Percentiles rank a stretch among this genome's conserved stretches.
These are phyloP conservation scores for Alloteropsis angusta DNA, from an alignment of 202 grass and related monocot species.

Conservation along the genomic window DNA sequence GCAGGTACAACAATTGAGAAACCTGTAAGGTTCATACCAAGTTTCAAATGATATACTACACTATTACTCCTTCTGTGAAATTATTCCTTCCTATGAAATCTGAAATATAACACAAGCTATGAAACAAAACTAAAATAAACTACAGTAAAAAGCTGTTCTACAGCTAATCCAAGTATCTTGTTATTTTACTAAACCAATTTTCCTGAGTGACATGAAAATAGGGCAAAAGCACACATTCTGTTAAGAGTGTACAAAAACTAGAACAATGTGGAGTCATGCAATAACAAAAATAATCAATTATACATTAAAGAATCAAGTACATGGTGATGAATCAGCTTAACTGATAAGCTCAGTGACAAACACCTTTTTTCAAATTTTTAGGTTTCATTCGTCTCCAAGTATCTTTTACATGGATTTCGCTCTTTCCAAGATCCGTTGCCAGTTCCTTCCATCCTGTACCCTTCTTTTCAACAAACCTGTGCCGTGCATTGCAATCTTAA, in stretches of 20 bases:
- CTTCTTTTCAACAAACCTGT: constrained; percentile 47
- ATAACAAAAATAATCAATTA: not conserved
- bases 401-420: constrained; percentile 65
- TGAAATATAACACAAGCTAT: not conserved
- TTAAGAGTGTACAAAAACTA: not conserved
- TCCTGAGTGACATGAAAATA: not conserved
- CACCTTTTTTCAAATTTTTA: constrained; percentile 48
- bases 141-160: not conserved
- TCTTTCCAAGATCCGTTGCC: constrained; percentile 45
- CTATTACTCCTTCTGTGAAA: not conserved
- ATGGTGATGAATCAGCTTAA: not conserved
- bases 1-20: not conserved
- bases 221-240: not conserved
- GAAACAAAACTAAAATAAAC: constrained; percentile 8
- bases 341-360: constrained; percentile 1
- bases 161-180: not conserved
- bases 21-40: not conserved
- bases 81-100: not conserved
- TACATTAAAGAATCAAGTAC: not conserved
- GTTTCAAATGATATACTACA: not conserved
- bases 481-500: constrained; percentile 11
- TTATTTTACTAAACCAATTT: not conserved
- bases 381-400: constrained; percentile 55
- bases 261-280: not conserved
- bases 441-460: constrained; percentile 45